Base-by-base conservation (phyloP, 1,139 yeast species). In the Blastobotrys elegans region DNA sequence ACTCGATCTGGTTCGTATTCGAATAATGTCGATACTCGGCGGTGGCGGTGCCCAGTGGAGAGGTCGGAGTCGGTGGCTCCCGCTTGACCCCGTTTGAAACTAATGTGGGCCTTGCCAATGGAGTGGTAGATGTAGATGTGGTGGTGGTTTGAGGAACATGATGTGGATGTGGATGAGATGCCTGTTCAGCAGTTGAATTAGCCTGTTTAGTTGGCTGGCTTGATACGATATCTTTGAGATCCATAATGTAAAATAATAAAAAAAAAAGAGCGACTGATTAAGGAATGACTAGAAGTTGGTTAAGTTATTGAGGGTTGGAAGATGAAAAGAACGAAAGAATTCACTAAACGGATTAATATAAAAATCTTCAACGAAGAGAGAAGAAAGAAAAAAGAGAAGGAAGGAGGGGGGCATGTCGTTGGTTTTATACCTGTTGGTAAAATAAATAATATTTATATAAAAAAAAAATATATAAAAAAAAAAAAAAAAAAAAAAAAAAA, bases 191-290 rank as follows among this genome's bases (percentile, higher is more conserved):
- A n/a, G 33, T n/a, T n/a, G 33, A 30, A 30, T 5, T 13, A n/a
- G 33, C 33, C 13, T 30, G 30, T 32, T 32, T 20, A 3, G 36
- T 32, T 6, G 22, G 35, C 16, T 35, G 24, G 16, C 41, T 30
- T 21, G 46, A 43, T 13, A 49, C 52, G 24, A 49, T 49, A 34
- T 50, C 53, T 31, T 50, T 50, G 37, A 50, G 50, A 43, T 50
- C 53, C 53, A 50, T 50, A 16, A 22, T 24, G 21, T 4, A 21
- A 21, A 36, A 16, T 22, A 22, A n/a, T 10, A 21, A 37, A 37
- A 37, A 37, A 20, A 37, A 18, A 22, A 37, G 18, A 30, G 38
- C 18, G 21, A 24, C 24, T 39, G 20, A 21, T 13, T 33, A 41
- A 40, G 40, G 46, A 38, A 40, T 44, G 44, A 47, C 46, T 34